Conservation (phyloP, 2,329 filamentous ascomycete species). For the Diplocarpon mali region DNA sequence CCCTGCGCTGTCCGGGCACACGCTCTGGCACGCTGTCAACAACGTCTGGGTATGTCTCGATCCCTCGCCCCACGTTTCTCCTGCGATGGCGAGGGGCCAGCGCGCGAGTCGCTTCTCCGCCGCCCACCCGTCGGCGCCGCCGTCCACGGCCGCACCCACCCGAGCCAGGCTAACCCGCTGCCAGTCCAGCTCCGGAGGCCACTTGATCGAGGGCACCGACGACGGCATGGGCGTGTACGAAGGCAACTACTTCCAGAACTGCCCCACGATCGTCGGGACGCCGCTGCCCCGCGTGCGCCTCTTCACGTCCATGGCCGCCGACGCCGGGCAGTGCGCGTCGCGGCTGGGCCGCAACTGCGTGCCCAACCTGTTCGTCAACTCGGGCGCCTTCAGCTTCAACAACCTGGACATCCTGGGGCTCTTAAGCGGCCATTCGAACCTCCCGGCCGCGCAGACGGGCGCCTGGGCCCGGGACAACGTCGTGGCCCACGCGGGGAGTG, state of each 20-base stretch:
- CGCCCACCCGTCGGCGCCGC: too few species aligned
- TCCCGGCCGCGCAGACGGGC: too few species aligned
- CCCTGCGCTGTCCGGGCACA: constrained; percentile 32
- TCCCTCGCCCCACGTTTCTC: too few species aligned
- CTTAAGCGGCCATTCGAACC: too few species aligned
- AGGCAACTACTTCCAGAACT: constrained; percentile 33
- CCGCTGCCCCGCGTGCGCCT: constrained; percentile 21
- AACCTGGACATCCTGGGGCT: background rate
- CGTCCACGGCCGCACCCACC: too few species aligned
- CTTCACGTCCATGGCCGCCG: constrained; percentile 7
- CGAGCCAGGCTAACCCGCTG: background rate
- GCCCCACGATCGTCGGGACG: constrained; percentile 26
- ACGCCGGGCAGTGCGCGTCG: constrained; percentile 10
- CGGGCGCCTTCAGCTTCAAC: constrained; percentile 24
- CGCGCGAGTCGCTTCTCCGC: too few species aligned
- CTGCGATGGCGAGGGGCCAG: too few species aligned
- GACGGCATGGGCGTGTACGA: constrained; percentile 30
- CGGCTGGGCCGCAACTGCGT: constrained; percentile 13
- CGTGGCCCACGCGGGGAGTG: too few species aligned
- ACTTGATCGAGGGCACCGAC: constrained; percentile 33
- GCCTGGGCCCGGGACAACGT: too few species aligned
- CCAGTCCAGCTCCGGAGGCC: constrained; percentile 28
- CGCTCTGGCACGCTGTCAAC: constrained; percentile 32
- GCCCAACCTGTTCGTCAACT: constrained; percentile 14
- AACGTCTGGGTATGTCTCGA: constrained; percentile 28